These are phyloP conservation scores for Truncatella angustata DNA, from an alignment of 2,329 filamentous ascomycete genomes.

Conservation along the genomic window DNA sequence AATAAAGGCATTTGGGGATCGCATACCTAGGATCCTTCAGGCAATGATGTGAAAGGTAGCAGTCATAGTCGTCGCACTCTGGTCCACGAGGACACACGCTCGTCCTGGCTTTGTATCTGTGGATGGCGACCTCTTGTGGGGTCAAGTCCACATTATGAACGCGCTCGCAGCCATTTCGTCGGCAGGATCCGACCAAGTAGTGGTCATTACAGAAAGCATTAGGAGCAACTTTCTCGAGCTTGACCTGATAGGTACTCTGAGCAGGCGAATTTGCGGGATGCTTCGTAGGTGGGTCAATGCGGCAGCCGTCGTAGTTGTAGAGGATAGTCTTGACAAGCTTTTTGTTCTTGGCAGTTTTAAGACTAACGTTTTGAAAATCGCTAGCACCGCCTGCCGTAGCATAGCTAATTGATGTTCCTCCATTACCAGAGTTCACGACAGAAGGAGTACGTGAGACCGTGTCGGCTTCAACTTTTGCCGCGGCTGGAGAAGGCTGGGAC, in stretches of 20 bases:
- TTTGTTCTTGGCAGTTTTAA: constrained; percentile 28
- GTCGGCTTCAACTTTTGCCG: constrained; percentile 6
- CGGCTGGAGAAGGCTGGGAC: constrained; percentile 2
- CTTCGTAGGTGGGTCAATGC: constrained; percentile 28
- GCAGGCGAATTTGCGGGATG: constrained; percentile 28
- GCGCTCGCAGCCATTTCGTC: constrained; percentile 29
- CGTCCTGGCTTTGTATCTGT: constrained; percentile 33
- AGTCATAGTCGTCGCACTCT: constrained; percentile 30
- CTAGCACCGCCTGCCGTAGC: constrained; percentile 28
- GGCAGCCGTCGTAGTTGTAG: constrained; percentile 28
- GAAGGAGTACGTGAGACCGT: constrained; percentile 19
- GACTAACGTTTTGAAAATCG: constrained; percentile 31
- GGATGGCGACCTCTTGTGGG: constrained; percentile 28
- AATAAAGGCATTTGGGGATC: too few species aligned
- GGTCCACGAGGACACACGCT: constrained; percentile 30
- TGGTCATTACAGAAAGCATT: constrained; percentile 32
- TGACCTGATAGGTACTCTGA: constrained; percentile 28
- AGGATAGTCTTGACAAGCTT: constrained; percentile 28
- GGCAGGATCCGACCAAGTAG: constrained; percentile 30
- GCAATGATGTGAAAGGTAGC: constrained; percentile 33
- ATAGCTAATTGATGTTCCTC: constrained; percentile 33
- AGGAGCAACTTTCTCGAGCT: constrained; percentile 28
- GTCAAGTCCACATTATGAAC: constrained; percentile 29
- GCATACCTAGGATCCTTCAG: constrained; percentile 24
- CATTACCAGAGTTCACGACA: constrained; percentile 31